A percentile compares a stretch with the other conserved stretches of the same genome.
phyloP scores from a whole-genome alignment of 140 eudicot genomes.

The Cichorium intybus region DNA sequence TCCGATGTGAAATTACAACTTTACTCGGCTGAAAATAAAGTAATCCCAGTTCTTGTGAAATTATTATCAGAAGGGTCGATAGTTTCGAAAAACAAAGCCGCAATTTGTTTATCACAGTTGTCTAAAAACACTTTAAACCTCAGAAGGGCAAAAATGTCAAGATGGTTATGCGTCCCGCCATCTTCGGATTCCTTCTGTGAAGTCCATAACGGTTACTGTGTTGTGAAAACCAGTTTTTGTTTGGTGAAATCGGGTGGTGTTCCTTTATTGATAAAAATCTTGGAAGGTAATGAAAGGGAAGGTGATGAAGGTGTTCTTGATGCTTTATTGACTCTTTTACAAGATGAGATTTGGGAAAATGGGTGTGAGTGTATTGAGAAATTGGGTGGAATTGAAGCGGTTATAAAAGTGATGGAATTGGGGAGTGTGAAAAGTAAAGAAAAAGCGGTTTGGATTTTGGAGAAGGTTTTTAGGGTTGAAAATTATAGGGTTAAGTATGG shows the following conservation, averaged over 20 bases:
- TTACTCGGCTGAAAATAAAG: constrained; percentile 58
- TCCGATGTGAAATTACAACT: constrained; percentile 58
- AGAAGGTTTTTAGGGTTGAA: constrained; percentile 61
- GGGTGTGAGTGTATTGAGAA: constrained; percentile 55
- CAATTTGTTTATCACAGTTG: constrained; percentile 66
- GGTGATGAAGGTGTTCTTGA: constrained; percentile 73
- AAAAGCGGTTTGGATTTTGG: constrained; percentile 79
- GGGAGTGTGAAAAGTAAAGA: constrained; percentile 69
- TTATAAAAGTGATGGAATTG: constrained; percentile 46
- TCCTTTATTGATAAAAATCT: constrained; percentile 43
- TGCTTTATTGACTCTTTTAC: constrained; percentile 59
- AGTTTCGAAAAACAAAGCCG: constrained; percentile 57
- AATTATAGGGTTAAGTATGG: constrained; percentile 56
- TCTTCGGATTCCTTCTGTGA: constrained; percentile 51
- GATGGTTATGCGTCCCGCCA: constrained; percentile 70
- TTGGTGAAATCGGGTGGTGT: constrained; percentile 67
- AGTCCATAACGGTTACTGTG: constrained; percentile 66
- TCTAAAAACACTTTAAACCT: constrained; percentile 49
- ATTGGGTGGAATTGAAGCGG: constrained; percentile 38
- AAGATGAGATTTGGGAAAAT: constrained; percentile 68
- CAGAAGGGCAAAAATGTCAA: constrained; percentile 42
- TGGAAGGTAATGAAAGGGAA: constrained; percentile 58
- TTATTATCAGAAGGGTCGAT: constrained; percentile 47
- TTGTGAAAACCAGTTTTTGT: constrained; percentile 58
- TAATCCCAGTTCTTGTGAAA: constrained; percentile 61